A percentile compares a stretch with the other conserved stretches of the same genome.
These are phyloP conservation scores for Penicillium cinerascens DNA, from an alignment of 495 filamentous ascomycete species.

Conservation along the genomic window DNA sequence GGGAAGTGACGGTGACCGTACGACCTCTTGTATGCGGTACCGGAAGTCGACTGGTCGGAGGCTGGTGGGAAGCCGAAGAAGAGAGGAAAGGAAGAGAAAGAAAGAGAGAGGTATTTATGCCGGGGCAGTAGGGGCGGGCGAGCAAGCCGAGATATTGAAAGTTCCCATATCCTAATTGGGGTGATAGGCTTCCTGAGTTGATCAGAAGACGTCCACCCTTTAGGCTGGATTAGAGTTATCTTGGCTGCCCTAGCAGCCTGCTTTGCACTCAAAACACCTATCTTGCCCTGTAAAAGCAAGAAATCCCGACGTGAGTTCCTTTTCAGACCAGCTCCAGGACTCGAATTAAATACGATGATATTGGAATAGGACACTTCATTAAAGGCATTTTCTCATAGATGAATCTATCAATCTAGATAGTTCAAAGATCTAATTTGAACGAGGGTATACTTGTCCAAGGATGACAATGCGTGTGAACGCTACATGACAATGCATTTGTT, in stretches of 20 bases:
- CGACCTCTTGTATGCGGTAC: too few relatives aligned
- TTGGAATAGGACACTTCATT: not conserved
- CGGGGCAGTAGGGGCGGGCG: not conserved
- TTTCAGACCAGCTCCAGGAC: not conserved
- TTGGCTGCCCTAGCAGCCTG: too few relatives aligned
- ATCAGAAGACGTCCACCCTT: not conserved
- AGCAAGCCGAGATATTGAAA: not conserved
- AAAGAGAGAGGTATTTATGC: not conserved
- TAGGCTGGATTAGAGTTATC: not conserved
- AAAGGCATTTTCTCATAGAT: not conserved
- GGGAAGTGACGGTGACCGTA: too few relatives aligned
- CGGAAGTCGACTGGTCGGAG: too few relatives aligned
- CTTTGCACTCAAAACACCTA: too few relatives aligned
- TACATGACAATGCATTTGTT: slow-evolving; percentile 42
- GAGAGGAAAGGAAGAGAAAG: too few relatives aligned
- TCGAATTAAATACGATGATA: not conserved
- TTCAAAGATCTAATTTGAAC: slow-evolving; percentile 2
- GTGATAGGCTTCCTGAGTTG: not conserved
- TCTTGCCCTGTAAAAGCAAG: too few relatives aligned
- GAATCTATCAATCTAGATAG: not conserved
- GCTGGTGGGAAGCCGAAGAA: too few relatives aligned
- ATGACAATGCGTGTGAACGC: slow-evolving; percentile 2
- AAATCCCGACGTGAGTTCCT: not conserved
- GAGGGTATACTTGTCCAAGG: slow-evolving; percentile 10
- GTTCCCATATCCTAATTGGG: not conserved